Base-by-base conservation (phyloP, 2,329 filamentous ascomycete species). In the Metarhizium robertsii region DNA sequence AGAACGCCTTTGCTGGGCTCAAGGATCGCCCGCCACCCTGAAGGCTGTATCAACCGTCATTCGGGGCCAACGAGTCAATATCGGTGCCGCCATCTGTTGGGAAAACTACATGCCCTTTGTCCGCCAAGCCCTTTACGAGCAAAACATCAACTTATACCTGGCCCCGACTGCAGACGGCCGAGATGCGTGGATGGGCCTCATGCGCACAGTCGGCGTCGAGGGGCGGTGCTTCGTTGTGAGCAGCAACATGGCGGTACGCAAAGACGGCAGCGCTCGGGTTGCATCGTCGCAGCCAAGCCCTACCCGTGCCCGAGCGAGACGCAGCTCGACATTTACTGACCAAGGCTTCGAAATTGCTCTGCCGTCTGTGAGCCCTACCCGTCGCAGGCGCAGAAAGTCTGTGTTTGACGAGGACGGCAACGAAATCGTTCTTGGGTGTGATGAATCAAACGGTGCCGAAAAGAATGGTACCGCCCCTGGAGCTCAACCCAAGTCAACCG, bases 81-180 rank as follows among this genome's bases (percentile, higher is more conserved):
- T 96, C 57, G 92, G 87, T 0, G 85, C 88, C 3, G 92, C 91
- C 3, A 95, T 97, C 61, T 96, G 92, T 76, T 96, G 92, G 92
- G 92, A 97, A 70, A 96, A 89, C 69, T 95, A 92, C 73, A 96
- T 96, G 91, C 92, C 92, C 0, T 75, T 96, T 18, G 76, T 96
- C 7, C 82, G 92, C 18, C 88, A 95, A 67, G 80, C 84, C 16
- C 77, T 96, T 42, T 97, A 96, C 69, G 80, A 83, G 2, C 92
- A 96, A 70, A 95, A 95, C 66, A 84, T 96, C 64, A 95, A 95
- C 68, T 73, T 96, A 13, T 96, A 92, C 71, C 81, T 96, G 2
- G 91, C 92, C 0, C 92, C 92, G 0, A 96, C 92, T 0, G 92
- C 92, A 1, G 92, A 96, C 72, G 82, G 79, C 20, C 79, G 92